Percentiles rank a stretch among this genome's conserved stretches.
phyloP scores from a whole-genome alignment of 768 basidiomycete genomes.

The Trametopsis cervina region DNA sequence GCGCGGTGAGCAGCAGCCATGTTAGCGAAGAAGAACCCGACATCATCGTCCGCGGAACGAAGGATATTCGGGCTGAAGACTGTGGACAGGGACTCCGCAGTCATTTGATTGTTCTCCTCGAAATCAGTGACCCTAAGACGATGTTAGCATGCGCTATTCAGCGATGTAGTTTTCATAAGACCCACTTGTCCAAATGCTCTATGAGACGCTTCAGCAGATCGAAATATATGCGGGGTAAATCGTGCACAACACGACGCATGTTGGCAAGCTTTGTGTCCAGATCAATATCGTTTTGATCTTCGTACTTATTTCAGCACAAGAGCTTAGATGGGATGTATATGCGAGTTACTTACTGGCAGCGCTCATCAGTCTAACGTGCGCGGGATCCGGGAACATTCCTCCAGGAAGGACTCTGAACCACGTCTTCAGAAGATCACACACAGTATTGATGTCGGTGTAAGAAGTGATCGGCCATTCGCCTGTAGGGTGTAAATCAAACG shows the following conservation, averaged over 20 bases:
- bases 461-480: constrained; percentile 55
- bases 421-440: constrained; percentile 77
- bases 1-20: constrained; percentile 74
- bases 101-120: constrained; percentile 89
- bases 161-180: constrained; percentile 6
- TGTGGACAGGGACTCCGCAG: constrained; percentile 75
- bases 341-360: constrained; percentile 47
- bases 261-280: constrained; percentile 57
- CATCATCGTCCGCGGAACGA: constrained; percentile 73
- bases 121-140: constrained; percentile 78
- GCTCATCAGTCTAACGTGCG: constrained; percentile 63
- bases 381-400: constrained; percentile 64
- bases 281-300: constrained; percentile 45
- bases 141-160: too few species aligned
- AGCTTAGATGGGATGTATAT: not conserved
- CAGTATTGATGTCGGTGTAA: constrained; percentile 70
- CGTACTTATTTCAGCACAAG: not conserved
- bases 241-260: constrained; percentile 62
- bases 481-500: constrained; percentile 14
- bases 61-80: constrained; percentile 81
- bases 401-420: constrained; percentile 84
- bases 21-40: constrained; percentile 69
- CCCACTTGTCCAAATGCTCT: constrained; percentile 76
- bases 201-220: constrained; percentile 72
- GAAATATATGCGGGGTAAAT: constrained; percentile 67